Percentiles rank a stretch among this genome's conserved stretches.
Evolutionary conservation across 148 eudicot species (phyloP).

Genomic region (Bassia scoparia): DNA sequence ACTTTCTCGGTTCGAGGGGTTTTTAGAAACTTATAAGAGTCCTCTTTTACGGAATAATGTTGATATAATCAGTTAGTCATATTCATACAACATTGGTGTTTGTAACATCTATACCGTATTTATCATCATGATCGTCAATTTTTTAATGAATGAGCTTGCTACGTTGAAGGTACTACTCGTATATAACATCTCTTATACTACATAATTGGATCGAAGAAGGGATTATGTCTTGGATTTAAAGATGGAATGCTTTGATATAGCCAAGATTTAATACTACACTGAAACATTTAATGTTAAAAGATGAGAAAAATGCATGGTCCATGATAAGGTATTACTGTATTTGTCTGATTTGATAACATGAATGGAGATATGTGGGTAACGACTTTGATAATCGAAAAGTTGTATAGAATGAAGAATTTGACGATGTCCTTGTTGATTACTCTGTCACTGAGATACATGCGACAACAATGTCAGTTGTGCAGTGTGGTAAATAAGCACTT

Average conservation of each 20-base stretch:
- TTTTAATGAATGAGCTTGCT: neutral
- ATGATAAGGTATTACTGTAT: slow-evolving; percentile 24
- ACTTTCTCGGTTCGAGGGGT: no score
- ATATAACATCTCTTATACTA: neutral
- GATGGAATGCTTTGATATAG: neutral
- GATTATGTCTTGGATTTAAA: neutral
- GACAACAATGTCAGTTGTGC: slow-evolving; percentile 41
- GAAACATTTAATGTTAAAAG: slow-evolving; percentile 4
- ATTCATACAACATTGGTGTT: no score
- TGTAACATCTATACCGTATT: no score
- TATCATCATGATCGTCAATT: neutral
- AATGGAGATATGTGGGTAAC: neutral
- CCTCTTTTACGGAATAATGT: no score
- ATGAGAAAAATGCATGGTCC: neutral
- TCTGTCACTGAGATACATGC: slow-evolving; percentile 29
- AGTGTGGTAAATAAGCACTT: slow-evolving; percentile 26
- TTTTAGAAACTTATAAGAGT: no score
- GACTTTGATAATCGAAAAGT: neutral
- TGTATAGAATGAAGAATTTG: slow-evolving; percentile 11
- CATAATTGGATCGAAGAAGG: neutral
- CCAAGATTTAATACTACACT: neutral
- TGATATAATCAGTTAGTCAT: no score
- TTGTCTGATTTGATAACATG: slow-evolving; percentile 2
- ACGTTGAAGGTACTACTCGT: neutral
- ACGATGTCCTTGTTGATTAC: slow-evolving; percentile 32